phyloP scores from a whole-genome alignment of 768 basidiomycete species.

The Suillus discolor region DNA sequence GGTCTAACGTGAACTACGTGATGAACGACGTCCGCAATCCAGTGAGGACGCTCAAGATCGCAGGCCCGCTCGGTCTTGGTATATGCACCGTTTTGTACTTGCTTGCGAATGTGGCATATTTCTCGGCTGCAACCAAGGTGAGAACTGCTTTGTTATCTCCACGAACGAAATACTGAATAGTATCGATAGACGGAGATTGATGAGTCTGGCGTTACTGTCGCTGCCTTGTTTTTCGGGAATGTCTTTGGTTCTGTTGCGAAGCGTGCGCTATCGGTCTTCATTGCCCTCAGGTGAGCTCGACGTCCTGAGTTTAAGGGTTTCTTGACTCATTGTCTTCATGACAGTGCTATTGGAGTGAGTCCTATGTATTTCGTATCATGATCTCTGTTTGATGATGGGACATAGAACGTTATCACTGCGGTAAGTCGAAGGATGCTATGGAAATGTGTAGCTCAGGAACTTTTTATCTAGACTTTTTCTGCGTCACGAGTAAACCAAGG shows the following conservation, averaged over 20 bases:
- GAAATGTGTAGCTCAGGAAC: neutral
- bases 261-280: conserved; percentile 55
- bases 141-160: neutral
- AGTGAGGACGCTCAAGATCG: conserved; percentile 61
- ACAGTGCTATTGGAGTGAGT: conserved; percentile 40
- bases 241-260: conserved; percentile 58
- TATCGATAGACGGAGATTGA: conserved; percentile 43
- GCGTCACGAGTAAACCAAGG: conserved; percentile 57
- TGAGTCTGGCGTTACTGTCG: conserved; percentile 54
- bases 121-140: conserved; percentile 38
- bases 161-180: neutral
- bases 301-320: too few species aligned
- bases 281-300: conserved; percentile 50
- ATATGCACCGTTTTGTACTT: conserved; percentile 56
- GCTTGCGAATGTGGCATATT: conserved; percentile 61
- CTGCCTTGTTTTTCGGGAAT: conserved; percentile 59
- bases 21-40: conserved; percentile 63
- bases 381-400: neutral
- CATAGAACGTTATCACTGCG: conserved; percentile 34
- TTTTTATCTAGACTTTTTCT: conserved; percentile 46
- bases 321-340: neutral
- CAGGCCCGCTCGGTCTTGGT: conserved; percentile 57
- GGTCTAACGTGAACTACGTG: conserved; percentile 61
- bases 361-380: neutral
- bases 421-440: conserved; percentile 19